phyloP scores from a whole-genome alignment of 169 alveolate species.

The Plasmodium inui region DNA sequence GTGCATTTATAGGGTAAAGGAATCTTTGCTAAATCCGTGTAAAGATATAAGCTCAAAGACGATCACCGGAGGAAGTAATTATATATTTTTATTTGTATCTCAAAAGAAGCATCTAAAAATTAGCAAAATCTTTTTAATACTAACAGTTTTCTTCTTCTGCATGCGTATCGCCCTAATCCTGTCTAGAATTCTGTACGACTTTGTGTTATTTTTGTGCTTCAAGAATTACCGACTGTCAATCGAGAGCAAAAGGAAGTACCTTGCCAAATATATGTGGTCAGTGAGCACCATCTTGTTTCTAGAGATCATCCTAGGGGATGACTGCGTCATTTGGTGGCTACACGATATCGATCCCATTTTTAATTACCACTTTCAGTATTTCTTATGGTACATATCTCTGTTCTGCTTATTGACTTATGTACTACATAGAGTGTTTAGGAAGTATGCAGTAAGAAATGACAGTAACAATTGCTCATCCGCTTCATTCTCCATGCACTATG shows the following conservation, averaged over 20 bases:
- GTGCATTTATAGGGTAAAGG: constrained; percentile 38
- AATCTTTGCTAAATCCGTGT: constrained; percentile 26
- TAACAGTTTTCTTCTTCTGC: constrained; percentile 41
- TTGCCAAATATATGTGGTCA: constrained; percentile 71
- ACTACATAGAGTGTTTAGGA: background rate
- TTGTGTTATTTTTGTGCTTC: constrained; percentile 19
- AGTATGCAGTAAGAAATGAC: constrained; percentile 6
- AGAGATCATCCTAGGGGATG: constrained; percentile 45
- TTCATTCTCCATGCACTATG: constrained; percentile 5
- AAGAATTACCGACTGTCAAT: constrained; percentile 36
- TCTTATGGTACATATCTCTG: constrained; percentile 42
- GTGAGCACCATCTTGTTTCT: constrained; percentile 39
- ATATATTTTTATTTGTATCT: constrained; percentile 44
- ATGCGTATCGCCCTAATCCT: constrained; percentile 30
- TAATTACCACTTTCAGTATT: constrained; percentile 69
- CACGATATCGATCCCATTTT: constrained; percentile 69
- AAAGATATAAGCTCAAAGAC: constrained; percentile 16
- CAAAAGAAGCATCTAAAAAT: constrained; percentile 33
- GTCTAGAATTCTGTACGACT: constrained; percentile 67
- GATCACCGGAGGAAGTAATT: constrained; percentile 2
- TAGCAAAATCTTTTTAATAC: constrained; percentile 13
- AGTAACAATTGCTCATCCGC: background rate
- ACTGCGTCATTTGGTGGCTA: constrained; percentile 70
- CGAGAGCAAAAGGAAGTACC: constrained; percentile 48
- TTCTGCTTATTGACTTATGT: constrained; percentile 12